Evolutionary conservation across 2,329 filamentous ascomycete genomes (phyloP), one percentile per base, ranked within the genome.

Genomic region (Keithomyces neogunnii): DNA sequence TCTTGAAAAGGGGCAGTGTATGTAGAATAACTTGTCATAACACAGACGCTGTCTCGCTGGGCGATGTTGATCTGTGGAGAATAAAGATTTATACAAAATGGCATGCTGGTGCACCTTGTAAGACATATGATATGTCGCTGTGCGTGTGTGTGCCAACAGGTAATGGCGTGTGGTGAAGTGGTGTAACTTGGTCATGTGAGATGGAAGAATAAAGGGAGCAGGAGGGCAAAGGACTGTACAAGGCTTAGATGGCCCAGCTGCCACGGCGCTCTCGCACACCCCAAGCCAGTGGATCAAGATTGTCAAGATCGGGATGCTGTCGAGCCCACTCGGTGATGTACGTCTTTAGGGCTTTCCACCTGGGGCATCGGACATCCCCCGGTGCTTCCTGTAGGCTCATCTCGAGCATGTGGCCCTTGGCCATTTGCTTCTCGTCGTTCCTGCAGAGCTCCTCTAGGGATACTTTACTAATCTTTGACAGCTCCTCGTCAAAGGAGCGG

Each of bases 291-390:
- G 79, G 73, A 50, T 76, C 75, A 56, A 81, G 74, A 51, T 74
- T 73, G 58, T 82, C 76, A 66, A 93, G 81, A 55, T 81, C 78
- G 4, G 90, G 89, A 64, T 95, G 88, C 67, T 96, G 90, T 51
- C 86, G 77, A 29, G 87, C 91, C 92, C 92, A 97, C 66, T 96
- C 90, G 38, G 78, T 77, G 39, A 97, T 87, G 66, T 97, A 97
- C 40, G 84, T 64, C 62, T 85, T 85, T 43, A 97, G 73, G 1
- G 92, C 92, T 62, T 79, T 83, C 92, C 92, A 97, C 49, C 92
- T 78, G 50, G 84, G 74, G 51, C 75, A 75, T 46, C 87, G 86
- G 53, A 72, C 67, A 47, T 76, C 73, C 54, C 68, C 76, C 33
- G 67, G 63, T 39, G 65, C 63, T 10, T 68, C 64, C 8, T 70